phyloP scores from a whole-genome alignment of 2,329 filamentous ascomycete species.

The Sclerotinia sclerotiorum region DNA sequence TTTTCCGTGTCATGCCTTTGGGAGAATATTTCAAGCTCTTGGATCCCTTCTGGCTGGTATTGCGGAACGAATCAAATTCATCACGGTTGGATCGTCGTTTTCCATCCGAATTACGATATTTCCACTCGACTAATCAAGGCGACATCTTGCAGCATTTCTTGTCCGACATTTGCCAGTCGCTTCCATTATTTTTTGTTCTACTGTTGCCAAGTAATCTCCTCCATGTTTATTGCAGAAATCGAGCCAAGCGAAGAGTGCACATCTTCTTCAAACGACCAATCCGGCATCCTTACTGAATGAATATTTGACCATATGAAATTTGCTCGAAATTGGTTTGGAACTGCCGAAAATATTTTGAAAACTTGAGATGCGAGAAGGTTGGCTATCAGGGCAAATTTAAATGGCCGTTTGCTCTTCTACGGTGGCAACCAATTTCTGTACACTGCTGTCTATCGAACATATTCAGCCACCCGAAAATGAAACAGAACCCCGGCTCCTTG shows the following conservation, averaged over 20 bases:
- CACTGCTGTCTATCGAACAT: neutral
- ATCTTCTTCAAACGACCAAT: neutral
- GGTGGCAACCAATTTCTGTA: neutral
- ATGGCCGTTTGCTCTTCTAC: neutral
- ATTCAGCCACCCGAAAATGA: neutral
- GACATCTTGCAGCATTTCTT: neutral
- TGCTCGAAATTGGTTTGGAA: neutral
- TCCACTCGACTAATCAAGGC: neutral
- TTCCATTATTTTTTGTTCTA: neutral
- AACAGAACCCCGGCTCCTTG: neutral
- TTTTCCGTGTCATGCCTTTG: neutral
- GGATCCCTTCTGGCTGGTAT: neutral
- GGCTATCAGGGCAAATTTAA: too few species aligned
- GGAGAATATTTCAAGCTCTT: neutral
- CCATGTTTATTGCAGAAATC: slow-evolving; percentile 10
- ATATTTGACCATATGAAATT: too few species aligned
- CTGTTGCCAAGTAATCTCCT: slow-evolving; percentile 3
- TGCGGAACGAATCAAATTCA: neutral
- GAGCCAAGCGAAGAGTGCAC: slow-evolving; percentile 22
- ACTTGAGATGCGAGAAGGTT: neutral
- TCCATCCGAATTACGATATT: neutral
- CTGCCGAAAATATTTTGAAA: neutral
- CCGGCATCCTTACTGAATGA: neutral
- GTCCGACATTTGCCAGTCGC: neutral
- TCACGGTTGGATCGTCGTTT: neutral